phyloP scores from a whole-genome alignment of 1,284 basidiomycete species.

The Ceratobasidium papillatum region DNA sequence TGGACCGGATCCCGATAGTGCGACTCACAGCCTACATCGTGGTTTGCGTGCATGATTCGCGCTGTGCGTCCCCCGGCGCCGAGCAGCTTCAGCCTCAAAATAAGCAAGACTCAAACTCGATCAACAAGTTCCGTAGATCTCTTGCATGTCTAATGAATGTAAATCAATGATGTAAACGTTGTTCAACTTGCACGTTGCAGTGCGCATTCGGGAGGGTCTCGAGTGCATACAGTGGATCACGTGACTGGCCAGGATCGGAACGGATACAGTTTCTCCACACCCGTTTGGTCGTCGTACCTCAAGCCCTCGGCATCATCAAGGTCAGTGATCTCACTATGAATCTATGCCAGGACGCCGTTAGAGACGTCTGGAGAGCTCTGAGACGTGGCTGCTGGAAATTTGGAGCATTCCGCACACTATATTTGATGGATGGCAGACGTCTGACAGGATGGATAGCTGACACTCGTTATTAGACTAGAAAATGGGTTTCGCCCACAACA shows the following conservation, averaged over 20 bases:
- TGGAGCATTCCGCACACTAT: not conserved
- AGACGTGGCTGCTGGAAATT: not conserved
- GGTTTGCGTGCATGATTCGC: conserved; percentile 25
- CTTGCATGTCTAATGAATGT: conserved; percentile 15
- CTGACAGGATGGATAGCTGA: conserved; percentile 36
- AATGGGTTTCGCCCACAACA: conserved; percentile 51
- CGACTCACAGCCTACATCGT: conserved; percentile 9
- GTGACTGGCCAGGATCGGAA: conserved; percentile 31
- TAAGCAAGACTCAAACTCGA: conserved; percentile 22
- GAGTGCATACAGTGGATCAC: conserved; percentile 14
- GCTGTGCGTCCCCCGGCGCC: not conserved
- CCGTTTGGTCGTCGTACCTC: conserved; percentile 28
- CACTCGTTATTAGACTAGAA: conserved; percentile 38
- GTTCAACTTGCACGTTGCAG: conserved; percentile 9
- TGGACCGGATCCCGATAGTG: not conserved
- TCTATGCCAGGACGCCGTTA: not conserved
- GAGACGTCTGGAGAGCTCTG: not conserved
- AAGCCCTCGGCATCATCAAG: conserved; percentile 38
- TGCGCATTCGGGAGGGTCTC: not conserved
- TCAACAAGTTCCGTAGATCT: not conserved
- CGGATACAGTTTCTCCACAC: conserved; percentile 19
- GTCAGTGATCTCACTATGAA: conserved; percentile 35
- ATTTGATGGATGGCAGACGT: not conserved
- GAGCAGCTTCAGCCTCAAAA: not conserved
- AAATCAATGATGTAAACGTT: conserved; percentile 24